These are phyloP conservation scores for Brassica napus DNA, from an alignment of 345 rosid species.

Conservation along the genomic window DNA sequence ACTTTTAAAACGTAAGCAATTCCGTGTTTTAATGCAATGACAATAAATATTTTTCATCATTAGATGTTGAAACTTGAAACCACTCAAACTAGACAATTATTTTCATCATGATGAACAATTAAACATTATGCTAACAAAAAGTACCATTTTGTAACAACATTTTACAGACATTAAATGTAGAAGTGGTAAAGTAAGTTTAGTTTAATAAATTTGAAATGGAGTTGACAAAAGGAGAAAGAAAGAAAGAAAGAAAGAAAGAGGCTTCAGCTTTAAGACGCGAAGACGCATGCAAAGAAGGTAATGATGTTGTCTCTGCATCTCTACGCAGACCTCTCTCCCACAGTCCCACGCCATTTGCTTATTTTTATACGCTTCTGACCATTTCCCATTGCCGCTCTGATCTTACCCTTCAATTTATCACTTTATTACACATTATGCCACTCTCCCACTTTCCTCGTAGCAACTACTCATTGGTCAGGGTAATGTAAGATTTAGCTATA, in stretches of 20 bases:
- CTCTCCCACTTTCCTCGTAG: constrained; percentile 7
- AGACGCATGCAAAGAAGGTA: constrained; percentile 84
- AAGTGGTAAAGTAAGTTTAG: neutral
- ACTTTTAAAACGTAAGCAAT: neutral
- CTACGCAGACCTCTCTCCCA: constrained; percentile 51
- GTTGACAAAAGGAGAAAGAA: constrained; percentile 14
- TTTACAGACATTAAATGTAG: neutral
- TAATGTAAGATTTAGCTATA: neutral
- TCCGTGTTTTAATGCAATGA: neutral
- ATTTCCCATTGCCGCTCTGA: constrained; percentile 14
- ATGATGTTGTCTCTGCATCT: constrained; percentile 70
- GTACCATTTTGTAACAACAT: neutral
- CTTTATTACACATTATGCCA: constrained; percentile 27
- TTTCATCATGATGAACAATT: constrained; percentile 17
- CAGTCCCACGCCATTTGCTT: constrained; percentile 42
- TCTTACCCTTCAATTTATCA: constrained; percentile 3
- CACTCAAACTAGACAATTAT: constrained; percentile 20
- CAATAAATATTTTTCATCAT: neutral
- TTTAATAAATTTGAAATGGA: constrained; percentile 8
- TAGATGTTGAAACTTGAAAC: constrained; percentile 16
- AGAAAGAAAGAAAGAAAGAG: constrained; percentile 1
- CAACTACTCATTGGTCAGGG: neutral
- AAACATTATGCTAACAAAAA: neutral
- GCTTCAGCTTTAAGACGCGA: constrained; percentile 57
- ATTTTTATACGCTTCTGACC: constrained; percentile 50